Base-by-base conservation (phyloP, 495 filamentous ascomycete genomes). In the Glonium stellatum region DNA sequence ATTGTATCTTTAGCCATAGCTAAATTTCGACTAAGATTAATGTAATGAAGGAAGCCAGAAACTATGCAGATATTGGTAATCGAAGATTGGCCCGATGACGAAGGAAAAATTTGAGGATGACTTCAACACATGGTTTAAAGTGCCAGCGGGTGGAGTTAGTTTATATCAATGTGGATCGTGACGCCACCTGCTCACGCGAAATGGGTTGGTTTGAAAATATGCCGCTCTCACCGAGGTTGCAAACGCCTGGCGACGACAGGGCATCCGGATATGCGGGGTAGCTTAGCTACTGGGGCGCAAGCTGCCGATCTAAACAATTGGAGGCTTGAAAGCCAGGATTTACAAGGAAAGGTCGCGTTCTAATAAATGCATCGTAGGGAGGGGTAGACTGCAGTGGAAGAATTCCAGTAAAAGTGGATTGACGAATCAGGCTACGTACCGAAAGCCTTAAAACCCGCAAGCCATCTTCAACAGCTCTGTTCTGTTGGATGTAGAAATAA, bases 1-100 rank as follows among this genome's bases (percentile, higher is more conserved):
- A 51, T 84, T 86, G 88, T 88, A 46, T 58, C 70, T 50, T 70
- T 70, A 21, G 65, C 18, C 73, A 77, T 75, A 11, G 18, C 39
- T 44, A 18, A 11, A 44, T 44, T 15, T 44, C 1, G 12, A 18
- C 13, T 44, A 2, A 6, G 27, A 2, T 31, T 31, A 6, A 31
- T 31, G 27, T 31, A 31, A 31, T 31, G 27, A 31, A 31, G 27
- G 27, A 31, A 31, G 27, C 27, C 27, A 31, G 27, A 31, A 6
- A 31, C 27, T 31, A 31, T 31, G 27, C 2, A 31, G 27, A 31
- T 31, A 31, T 31, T 31, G 27, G 27, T 31, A 31, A 31, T 31
- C 27, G 3, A 31, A 31, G 27, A 2, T 6, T 31, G 6, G 6
- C 6, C 27, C 6, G 6, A 31, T 31, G 27, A 6, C 27, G 6